Percentiles rank a stretch among this genome's conserved stretches.
These are phyloP conservation scores for Crithidia thermophila DNA, from an alignment of 208 protist species.

Conservation along the genomic window DNA sequence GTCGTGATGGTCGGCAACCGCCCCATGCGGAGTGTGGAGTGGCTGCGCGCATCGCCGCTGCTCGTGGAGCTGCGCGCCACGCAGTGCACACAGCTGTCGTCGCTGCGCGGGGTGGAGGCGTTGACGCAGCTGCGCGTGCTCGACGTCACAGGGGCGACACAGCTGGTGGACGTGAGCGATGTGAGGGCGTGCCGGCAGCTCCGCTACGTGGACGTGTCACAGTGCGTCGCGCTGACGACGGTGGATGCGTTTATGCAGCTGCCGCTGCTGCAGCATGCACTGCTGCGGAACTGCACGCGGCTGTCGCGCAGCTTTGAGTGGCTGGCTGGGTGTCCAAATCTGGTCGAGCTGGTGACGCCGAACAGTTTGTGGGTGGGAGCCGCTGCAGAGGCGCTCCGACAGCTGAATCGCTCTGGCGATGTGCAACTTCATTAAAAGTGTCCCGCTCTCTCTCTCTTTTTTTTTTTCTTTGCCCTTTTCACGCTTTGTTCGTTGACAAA, in stretches of 20 bases:
- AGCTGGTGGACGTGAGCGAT: neutral
- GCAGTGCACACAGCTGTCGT: conserved; percentile 23
- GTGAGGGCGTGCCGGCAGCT: conserved; percentile 3
- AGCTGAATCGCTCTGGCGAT: neutral
- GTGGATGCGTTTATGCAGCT: conserved; percentile 9
- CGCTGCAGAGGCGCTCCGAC: neutral
- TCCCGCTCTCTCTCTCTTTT: neutral
- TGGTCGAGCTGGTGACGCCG: conserved; percentile 17
- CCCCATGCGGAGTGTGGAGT: conserved; percentile 22
- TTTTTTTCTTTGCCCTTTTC: neutral
- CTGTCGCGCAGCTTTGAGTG: conserved; percentile 19
- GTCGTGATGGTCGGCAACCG: conserved; percentile 15
- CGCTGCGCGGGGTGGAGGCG: conserved; percentile 10
- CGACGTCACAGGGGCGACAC: conserved; percentile 8
- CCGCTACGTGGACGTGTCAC: conserved; percentile 21
- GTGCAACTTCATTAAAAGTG: conserved; percentile 5
- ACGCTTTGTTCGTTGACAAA: conserved; percentile 5
- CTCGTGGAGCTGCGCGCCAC: conserved; percentile 26
- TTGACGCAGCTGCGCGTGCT: conserved; percentile 8
- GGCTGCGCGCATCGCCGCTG: conserved; percentile 14
- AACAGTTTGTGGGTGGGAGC: neutral
- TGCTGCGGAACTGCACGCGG: conserved; percentile 12
- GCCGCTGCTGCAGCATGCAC: neutral
- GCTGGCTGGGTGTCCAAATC: conserved; percentile 5
- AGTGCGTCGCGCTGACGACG: neutral